Conservation (phyloP, 208 protist genomes). For the Trypanosoma conorhini region DNA sequence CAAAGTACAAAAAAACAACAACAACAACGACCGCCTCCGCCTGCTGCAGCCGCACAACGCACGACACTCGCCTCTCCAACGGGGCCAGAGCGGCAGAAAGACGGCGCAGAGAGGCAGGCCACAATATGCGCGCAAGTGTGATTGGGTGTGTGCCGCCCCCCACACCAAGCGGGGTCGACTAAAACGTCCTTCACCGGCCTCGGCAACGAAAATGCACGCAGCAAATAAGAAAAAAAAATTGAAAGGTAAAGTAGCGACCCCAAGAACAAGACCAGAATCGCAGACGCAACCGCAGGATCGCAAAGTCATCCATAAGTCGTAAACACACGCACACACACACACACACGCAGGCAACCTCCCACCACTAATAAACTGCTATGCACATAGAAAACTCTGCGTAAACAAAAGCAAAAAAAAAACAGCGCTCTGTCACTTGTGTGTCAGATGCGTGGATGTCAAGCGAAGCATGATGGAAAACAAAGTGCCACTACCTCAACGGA, state of each 20-base stretch:
- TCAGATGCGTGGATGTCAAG: too few relatives aligned
- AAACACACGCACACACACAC: too few relatives aligned
- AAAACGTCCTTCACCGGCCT: slow-evolving; percentile 2
- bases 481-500: too few relatives aligned
- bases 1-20: too few relatives aligned
- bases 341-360: too few relatives aligned
- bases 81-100: too few relatives aligned
- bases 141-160: slow-evolving; percentile 3
- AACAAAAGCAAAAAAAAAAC: slow-evolving; percentile 31
- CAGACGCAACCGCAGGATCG: not conserved
- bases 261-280: not conserved
- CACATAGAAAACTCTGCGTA: not conserved
- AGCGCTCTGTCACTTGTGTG: not conserved
- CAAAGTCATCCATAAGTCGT: too few relatives aligned
- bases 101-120: not conserved
- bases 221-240: not conserved
- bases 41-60: too few relatives aligned
- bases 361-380: too few relatives aligned
- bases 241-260: not conserved
- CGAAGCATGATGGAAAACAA: too few relatives aligned
- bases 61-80: too few relatives aligned
- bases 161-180: not conserved
- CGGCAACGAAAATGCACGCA: not conserved
- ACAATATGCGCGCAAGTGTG: slow-evolving; percentile 16
- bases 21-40: too few relatives aligned